A percentile compares a stretch with the other conserved stretches of the same genome.
phyloP scores from a whole-genome alignment of 768 basidiomycete species.

The Panus rudis region DNA sequence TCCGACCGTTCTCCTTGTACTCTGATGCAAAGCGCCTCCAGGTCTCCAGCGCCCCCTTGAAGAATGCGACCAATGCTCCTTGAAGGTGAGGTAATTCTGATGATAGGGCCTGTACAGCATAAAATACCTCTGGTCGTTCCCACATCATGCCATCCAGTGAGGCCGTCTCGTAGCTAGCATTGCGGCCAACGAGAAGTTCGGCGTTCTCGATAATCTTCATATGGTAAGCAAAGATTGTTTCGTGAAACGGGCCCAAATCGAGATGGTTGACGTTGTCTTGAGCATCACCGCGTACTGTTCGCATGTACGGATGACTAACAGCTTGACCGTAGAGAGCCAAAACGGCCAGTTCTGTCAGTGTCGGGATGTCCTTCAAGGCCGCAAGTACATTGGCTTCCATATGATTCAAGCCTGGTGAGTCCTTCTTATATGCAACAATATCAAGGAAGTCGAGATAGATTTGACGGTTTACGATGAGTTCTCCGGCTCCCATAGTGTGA shows the following conservation, averaged over 20 bases:
- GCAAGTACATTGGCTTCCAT: slow-evolving; percentile 24
- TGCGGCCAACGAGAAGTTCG: slow-evolving; percentile 11
- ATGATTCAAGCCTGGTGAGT: slow-evolving; percentile 21
- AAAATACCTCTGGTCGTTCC: slow-evolving; percentile 6
- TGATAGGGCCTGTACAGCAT: slow-evolving; percentile 6
- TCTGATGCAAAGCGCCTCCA: slow-evolving; percentile 24
- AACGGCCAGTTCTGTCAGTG: slow-evolving; percentile 14
- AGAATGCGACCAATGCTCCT: slow-evolving; percentile 13
- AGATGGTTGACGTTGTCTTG: slow-evolving; percentile 7
- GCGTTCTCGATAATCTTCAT: slow-evolving; percentile 16
- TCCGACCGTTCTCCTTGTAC: slow-evolving; percentile 16
- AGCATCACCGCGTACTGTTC: slow-evolving; percentile 4
- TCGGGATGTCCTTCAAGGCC: slow-evolving; percentile 10
- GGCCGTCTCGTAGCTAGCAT: slow-evolving; percentile 5
- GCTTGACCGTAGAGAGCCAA: slow-evolving; percentile 11
- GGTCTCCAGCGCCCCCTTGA: slow-evolving; percentile 13
- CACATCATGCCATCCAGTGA: slow-evolving; percentile 12
- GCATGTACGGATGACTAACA: slow-evolving; percentile 14
- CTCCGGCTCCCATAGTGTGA: slow-evolving; percentile 23
- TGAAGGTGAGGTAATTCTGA: slow-evolving; percentile 11
- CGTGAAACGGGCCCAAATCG: slow-evolving; percentile 13
- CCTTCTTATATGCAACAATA: slow-evolving; percentile 24
- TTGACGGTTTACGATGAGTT: slow-evolving; percentile 19
- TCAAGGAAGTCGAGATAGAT: slow-evolving; percentile 23
- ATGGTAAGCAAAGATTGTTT: slow-evolving; percentile 9